Percentiles rank a stretch among this genome's conserved stretches.
Conservation (phyloP, 2,329 filamentous ascomycete genomes). For the Grosmannia serpens region DNA sequence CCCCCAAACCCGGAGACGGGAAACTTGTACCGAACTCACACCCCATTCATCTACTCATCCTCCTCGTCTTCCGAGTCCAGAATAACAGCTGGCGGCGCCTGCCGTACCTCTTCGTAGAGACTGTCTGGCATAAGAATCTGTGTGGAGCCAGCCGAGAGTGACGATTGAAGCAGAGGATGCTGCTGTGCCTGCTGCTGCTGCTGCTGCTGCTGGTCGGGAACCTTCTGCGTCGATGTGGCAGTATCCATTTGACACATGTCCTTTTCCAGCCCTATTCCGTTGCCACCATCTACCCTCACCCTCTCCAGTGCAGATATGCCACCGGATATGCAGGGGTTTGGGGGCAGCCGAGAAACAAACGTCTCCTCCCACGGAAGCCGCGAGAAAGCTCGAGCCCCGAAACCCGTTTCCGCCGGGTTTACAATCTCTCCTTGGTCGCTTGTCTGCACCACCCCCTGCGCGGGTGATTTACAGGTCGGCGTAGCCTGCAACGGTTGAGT, state of each 20-base stretch:
- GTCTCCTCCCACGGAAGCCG: background rate
- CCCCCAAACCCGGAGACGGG: background rate
- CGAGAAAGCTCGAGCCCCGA: background rate
- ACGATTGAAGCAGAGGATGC: background rate
- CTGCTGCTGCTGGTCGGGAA: background rate
- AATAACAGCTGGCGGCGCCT: slow-evolving; percentile 24
- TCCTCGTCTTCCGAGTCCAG: slow-evolving; percentile 25
- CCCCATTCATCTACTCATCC: background rate
- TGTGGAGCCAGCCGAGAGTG: slow-evolving; percentile 23
- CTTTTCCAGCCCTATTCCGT: background rate
- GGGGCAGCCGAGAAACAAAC: background rate
- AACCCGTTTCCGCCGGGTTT: background rate
- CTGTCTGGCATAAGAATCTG: slow-evolving; percentile 41
- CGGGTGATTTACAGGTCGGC: slow-evolving; percentile 27
- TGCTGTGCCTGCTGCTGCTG: background rate
- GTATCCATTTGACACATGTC: background rate
- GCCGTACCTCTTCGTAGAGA: slow-evolving; percentile 26
- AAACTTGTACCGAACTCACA: background rate
- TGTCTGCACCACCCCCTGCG: slow-evolving; percentile 16
- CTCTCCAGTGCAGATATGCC: no score
- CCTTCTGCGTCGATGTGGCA: background rate
- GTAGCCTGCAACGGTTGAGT: slow-evolving; percentile 24
- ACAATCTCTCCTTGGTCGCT: background rate
- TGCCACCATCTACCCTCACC: background rate
- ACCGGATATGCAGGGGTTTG: no score